Base-by-base conservation (phyloP, 345 rosid genomes). In the Eucalyptus globulus region DNA sequence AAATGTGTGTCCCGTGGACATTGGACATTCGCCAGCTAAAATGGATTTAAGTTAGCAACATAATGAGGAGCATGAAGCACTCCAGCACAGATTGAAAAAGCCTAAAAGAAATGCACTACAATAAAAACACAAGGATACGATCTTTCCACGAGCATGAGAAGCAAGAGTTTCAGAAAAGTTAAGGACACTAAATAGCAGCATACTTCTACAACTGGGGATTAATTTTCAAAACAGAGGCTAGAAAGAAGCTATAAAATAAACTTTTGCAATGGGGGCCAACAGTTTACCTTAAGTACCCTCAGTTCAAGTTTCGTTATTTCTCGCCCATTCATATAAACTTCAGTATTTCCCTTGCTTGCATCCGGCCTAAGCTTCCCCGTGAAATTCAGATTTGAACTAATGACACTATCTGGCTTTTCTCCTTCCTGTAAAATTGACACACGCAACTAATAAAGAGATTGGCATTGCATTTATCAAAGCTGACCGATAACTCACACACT, bases 321-420 rank as follows among this genome's bases (percentile, higher is more conserved):
- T 54, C 99, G 92, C 69, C 99, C 99, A 51, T 97, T 98, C 6
- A 98, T 94, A 89, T 93, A 98, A 89, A 98, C 99, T 92, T 98
- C 93, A 8, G 99, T 95, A 91, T 91, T 96, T 88, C 99, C 99
- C 89, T 91, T 95, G 92, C 99, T 98, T 21, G 99, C 99, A 26
- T 94, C 89, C 21, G 95, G 93, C 87, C 90, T 92, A 26, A 98
- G 94, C 92, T 96, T 97, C 89, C 99, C 99, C 0, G 96, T 86
- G 87, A 98, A 97, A 91, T 96, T 97, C 93, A 98, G 92, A 91
- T 97, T 97, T 72, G 99, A 97, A 92, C 98, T 96, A 49, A 98
- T 92, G 86, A 95, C 83, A 93, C 94, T 94, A 86, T 96, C 97
- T 1, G 99, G 99, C 89, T 96, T 98, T 92, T 95, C 99, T 87